A percentile compares a stretch with the other conserved stretches of the same genome.
Evolutionary conservation across 164 flowering plant genomes (phyloP).

Genomic region (Stephania japonica): DNA sequence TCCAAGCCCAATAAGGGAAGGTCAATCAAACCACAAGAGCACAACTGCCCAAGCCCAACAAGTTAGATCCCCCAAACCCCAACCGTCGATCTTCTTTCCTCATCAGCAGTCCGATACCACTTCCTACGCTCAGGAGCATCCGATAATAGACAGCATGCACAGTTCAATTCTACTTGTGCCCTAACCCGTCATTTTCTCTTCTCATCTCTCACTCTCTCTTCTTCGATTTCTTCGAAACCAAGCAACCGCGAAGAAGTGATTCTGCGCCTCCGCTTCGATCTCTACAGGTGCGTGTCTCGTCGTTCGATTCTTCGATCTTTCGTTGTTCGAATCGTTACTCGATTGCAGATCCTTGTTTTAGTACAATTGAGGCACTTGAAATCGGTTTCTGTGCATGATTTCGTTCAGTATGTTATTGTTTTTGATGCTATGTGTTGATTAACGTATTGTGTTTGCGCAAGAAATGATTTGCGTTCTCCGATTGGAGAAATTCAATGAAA

Average conservation of each 20-base stretch:
- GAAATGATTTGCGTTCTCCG: neutral
- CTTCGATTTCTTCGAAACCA: neutral
- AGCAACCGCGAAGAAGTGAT: neutral
- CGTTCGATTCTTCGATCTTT: neutral
- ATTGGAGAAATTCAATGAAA: neutral
- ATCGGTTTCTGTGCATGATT: neutral
- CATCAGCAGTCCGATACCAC: too few species aligned
- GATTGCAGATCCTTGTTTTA: neutral
- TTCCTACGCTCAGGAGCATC: too few species aligned
- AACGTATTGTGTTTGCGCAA: neutral
- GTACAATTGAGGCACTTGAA: neutral
- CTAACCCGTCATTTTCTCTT: neutral
- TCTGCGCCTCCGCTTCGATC: neutral
- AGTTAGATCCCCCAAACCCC: too few species aligned
- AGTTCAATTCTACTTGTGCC: neutral
- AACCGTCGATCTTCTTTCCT: too few species aligned
- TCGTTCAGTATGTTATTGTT: neutral
- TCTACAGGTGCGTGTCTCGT: too few species aligned
- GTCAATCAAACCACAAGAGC: too few species aligned
- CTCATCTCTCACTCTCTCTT: neutral
- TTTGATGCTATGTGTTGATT: neutral
- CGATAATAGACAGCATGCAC: too few species aligned
- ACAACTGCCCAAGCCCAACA: too few species aligned
- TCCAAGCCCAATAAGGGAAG: too few species aligned
- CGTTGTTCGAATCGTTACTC: neutral